Conservation (phyloP, 352 stramenopile species). For the Globisporangium yorkense region DNA sequence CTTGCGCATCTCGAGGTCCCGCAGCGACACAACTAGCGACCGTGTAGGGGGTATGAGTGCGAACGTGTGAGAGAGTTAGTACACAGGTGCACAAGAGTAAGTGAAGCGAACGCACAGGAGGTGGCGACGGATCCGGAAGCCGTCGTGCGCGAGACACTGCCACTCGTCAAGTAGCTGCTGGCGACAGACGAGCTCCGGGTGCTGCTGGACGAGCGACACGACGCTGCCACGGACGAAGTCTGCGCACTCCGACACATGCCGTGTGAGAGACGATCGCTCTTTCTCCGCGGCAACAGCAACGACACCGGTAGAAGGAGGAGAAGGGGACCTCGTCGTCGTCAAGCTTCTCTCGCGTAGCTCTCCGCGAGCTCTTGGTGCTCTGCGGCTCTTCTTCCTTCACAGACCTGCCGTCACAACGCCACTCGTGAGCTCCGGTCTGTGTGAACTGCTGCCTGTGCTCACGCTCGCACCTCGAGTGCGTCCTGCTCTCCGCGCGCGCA, state of each 20-base stretch:
- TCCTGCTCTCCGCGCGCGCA: background rate
- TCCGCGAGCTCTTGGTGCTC: background rate
- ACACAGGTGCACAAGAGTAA: background rate
- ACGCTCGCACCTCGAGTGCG: background rate
- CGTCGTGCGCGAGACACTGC: background rate
- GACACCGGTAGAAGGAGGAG: background rate
- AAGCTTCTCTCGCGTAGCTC: background rate
- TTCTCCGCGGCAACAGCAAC: background rate
- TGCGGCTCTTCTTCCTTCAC: background rate
- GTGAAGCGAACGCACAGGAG: background rate
- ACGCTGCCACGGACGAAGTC: background rate
- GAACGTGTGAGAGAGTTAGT: background rate
- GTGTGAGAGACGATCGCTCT: background rate
- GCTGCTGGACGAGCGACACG: background rate
- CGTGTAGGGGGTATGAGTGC: background rate
- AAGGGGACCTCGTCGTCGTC: background rate
- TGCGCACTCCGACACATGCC: background rate
- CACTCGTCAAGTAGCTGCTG: background rate
- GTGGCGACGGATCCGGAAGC: background rate
- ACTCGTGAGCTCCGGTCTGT: background rate
- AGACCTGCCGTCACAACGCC: background rate
- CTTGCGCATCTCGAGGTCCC: constrained; percentile 50
- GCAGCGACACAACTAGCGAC: constrained; percentile 36
- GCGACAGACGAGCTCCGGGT: background rate
- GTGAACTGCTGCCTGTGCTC: background rate